Evolutionary conservation across 306 rosid genomes (phyloP).

Genomic region (Medicago ruthenica): DNA sequence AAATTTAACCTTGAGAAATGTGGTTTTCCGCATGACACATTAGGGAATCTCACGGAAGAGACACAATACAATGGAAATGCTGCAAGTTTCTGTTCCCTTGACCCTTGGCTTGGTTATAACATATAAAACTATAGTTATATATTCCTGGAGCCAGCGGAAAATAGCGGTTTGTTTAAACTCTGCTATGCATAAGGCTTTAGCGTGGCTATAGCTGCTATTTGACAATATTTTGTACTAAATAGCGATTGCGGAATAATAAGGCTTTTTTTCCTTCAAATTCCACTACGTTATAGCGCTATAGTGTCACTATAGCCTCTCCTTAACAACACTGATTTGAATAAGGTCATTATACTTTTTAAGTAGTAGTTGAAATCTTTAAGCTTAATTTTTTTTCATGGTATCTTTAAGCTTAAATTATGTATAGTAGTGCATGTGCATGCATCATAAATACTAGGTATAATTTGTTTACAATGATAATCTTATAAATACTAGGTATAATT

Average conservation of each 20-base stretch:
- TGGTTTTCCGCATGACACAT: slow-evolving; percentile 73
- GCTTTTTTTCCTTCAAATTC: no score
- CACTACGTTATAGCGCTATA: no score
- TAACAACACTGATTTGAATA: not conserved
- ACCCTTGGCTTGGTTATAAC: slow-evolving; percentile 48
- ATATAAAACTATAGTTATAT: slow-evolving; percentile 33
- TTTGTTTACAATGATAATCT: no score
- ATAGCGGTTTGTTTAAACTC: no score
- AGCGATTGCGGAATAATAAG: no score
- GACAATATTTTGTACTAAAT: no score
- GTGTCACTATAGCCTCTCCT: no score
- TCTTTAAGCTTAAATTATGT: not conserved
- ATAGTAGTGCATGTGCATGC: slow-evolving; percentile 11
- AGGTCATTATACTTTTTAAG: slow-evolving; percentile 4
- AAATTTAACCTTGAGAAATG: slow-evolving; percentile 62
- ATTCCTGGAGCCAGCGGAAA: slow-evolving; percentile 28
- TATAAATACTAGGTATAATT: not conserved
- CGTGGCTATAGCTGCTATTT: no score
- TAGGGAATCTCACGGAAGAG: slow-evolving; percentile 66
- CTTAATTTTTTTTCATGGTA: not conserved
- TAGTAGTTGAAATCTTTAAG: not conserved
- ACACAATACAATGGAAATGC: slow-evolving; percentile 64
- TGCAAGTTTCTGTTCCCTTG: slow-evolving; percentile 67
- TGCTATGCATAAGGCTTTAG: no score
- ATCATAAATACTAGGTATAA: not conserved